A percentile compares a stretch with the other conserved stretches of the same genome.
Evolutionary conservation across 495 filamentous ascomycete species (phyloP).

Genomic region (Mycothermus thermophilus): DNA sequence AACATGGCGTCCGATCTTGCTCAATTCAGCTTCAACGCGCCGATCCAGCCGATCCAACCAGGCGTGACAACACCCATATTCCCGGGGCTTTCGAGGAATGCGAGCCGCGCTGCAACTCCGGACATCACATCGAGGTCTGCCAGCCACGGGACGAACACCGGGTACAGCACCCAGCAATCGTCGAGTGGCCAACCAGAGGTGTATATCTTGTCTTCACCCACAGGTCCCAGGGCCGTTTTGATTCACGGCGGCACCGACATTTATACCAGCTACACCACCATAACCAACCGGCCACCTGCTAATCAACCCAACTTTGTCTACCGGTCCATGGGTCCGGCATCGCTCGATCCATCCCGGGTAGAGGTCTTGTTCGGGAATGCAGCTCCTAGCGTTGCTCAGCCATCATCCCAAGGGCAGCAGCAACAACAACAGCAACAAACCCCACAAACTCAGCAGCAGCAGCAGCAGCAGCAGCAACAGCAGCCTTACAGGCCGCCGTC

Average conservation of each 20-base stretch:
- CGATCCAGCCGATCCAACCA: conserved; percentile 25
- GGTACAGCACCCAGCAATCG: conserved; percentile 6
- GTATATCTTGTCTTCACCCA: conserved; percentile 48
- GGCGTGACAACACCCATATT: conserved; percentile 29
- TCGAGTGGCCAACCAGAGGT: conserved; percentile 30
- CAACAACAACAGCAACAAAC: background rate
- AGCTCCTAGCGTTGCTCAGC: no score
- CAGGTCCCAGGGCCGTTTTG: conserved; percentile 45
- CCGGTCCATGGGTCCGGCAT: background rate
- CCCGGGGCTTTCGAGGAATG: conserved; percentile 20
- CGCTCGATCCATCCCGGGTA: no score
- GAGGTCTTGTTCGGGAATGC: no score
- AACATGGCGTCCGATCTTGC: conserved; percentile 20
- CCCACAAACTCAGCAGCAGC: no score
- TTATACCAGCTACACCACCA: no score
- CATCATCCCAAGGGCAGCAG: no score
- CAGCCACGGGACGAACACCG: conserved; percentile 8
- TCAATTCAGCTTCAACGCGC: conserved; percentile 13
- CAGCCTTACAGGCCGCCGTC: conserved; percentile 3
- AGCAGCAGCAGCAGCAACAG: no score
- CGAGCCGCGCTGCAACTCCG: conserved; percentile 31
- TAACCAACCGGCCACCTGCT: no score
- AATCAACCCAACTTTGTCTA: no score
- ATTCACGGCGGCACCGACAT: conserved; percentile 32
- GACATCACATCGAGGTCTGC: conserved; percentile 18